A percentile compares a stretch with the other conserved stretches of the same genome.
Evolutionary conservation across 306 rosid genomes (phyloP).

Genomic region (Ormosia semicastrata): DNA sequence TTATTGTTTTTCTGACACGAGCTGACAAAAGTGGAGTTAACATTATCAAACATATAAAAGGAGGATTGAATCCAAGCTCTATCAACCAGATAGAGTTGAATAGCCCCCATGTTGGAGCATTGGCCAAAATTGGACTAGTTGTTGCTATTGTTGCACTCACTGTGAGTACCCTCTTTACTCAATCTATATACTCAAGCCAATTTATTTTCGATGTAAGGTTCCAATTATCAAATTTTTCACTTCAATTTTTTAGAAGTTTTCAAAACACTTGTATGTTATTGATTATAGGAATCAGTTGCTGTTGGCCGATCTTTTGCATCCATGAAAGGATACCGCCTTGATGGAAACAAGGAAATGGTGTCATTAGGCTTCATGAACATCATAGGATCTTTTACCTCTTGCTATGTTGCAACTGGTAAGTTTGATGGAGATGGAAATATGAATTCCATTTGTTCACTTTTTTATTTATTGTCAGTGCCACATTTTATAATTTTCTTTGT

Average conservation of each 20-base stretch:
- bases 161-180: slow-evolving; percentile 23
- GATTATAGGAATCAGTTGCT: slow-evolving; percentile 58
- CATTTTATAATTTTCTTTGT: too few relatives aligned
- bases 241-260: neutral
- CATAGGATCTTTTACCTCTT: slow-evolving; percentile 63
- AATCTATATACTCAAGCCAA: too few relatives aligned
- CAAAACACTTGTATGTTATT: neutral
- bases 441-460: neutral
- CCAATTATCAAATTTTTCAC: neutral
- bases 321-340: slow-evolving; percentile 54
- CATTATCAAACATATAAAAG: slow-evolving; percentile 58
- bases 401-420: slow-evolving; percentile 70
- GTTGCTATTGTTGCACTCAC: slow-evolving; percentile 62
- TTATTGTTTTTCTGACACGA: slow-evolving; percentile 46
- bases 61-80: slow-evolving; percentile 64
- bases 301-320: slow-evolving; percentile 63
- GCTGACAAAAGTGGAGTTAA: slow-evolving; percentile 54
- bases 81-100: slow-evolving; percentile 40
- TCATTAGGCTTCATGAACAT: slow-evolving; percentile 67
- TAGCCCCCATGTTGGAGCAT: slow-evolving; percentile 39
- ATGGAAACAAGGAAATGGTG: slow-evolving; percentile 74
- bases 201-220: too few relatives aligned
- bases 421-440: neutral
- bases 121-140: slow-evolving; percentile 53
- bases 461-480: too few relatives aligned